phyloP scores from a whole-genome alignment of 345 rosid genomes.

The Rhizophora mangle region DNA sequence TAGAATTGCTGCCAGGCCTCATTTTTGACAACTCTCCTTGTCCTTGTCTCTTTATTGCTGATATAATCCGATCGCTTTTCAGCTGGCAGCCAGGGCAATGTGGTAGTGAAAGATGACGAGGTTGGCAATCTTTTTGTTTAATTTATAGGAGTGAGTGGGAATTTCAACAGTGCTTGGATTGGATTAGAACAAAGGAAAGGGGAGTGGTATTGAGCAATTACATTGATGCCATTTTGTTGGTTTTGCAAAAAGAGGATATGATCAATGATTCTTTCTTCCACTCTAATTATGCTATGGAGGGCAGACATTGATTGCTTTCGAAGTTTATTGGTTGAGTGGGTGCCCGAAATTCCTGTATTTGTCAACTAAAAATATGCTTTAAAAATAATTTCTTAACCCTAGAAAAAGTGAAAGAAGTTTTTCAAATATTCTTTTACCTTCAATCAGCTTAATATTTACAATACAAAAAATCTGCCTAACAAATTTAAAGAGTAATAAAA shows the following conservation, averaged over 20 bases:
- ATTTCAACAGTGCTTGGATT: background rate
- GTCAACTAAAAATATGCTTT: background rate
- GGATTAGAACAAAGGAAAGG: conserved; percentile 6
- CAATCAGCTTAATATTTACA: no score
- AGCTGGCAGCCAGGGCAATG: background rate
- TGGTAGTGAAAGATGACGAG: background rate
- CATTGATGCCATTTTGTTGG: background rate
- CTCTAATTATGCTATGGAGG: background rate
- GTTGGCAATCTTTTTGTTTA: background rate
- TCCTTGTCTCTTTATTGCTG: background rate
- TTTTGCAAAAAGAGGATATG: background rate
- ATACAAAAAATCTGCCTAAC: no score
- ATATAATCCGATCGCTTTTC: background rate
- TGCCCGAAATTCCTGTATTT: background rate
- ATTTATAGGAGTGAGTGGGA: background rate
- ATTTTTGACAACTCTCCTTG: background rate
- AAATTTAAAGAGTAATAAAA: no score
- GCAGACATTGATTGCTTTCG: conserved; percentile 1
- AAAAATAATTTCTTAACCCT: background rate
- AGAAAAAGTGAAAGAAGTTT: no score
- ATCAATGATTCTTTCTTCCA: conserved; percentile 2
- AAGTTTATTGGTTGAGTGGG: background rate
- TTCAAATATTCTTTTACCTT: no score
- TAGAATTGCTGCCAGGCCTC: background rate
- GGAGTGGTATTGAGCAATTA: background rate